These are phyloP conservation scores for Holtermanniella nyarrowii DNA, from an alignment of 768 basidiomycete genomes.

Conservation along the genomic window DNA sequence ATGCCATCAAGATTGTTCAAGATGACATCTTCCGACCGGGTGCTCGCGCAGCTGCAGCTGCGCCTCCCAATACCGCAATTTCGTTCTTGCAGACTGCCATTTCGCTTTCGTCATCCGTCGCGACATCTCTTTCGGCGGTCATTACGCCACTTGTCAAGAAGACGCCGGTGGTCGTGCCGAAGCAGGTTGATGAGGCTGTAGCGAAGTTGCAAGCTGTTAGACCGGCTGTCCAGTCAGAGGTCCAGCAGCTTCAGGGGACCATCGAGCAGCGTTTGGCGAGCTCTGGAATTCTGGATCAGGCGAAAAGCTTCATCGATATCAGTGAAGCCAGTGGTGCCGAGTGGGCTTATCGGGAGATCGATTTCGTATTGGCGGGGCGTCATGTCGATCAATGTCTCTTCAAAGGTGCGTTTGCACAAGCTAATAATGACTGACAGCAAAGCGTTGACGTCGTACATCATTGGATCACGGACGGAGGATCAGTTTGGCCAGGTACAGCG, in stretches of 20 bases:
- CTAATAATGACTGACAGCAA: background rate
- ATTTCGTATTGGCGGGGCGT: constrained; percentile 4
- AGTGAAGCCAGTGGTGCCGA: constrained; percentile 14
- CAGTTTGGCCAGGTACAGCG: constrained; percentile 38
- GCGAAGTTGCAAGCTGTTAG: constrained; percentile 6
- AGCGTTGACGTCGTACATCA: constrained; percentile 29
- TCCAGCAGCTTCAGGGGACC: background rate
- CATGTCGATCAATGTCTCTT: constrained; percentile 3
- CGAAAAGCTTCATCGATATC: background rate
- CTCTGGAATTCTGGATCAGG: too few species aligned
- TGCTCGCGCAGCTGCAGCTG: constrained; percentile 10
- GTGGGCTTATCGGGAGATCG: constrained; percentile 8
- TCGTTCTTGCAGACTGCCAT: constrained; percentile 22
- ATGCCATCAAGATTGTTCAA: constrained; percentile 21
- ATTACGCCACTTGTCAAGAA: constrained; percentile 3
- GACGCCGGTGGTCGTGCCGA: constrained; percentile 7
- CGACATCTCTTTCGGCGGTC: constrained; percentile 12
- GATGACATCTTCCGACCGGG: constrained; percentile 28
- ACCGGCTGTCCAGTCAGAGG: constrained; percentile 12
- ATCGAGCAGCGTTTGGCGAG: too few species aligned
- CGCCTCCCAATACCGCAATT: constrained; percentile 4
- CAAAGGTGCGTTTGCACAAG: background rate
- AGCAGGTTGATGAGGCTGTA: constrained; percentile 6
- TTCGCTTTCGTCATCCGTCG: constrained; percentile 8
- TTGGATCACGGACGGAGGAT: constrained; percentile 33